phyloP scores from a whole-genome alignment of 129 eudicot species.

The Heracleum sosnowskyi region DNA sequence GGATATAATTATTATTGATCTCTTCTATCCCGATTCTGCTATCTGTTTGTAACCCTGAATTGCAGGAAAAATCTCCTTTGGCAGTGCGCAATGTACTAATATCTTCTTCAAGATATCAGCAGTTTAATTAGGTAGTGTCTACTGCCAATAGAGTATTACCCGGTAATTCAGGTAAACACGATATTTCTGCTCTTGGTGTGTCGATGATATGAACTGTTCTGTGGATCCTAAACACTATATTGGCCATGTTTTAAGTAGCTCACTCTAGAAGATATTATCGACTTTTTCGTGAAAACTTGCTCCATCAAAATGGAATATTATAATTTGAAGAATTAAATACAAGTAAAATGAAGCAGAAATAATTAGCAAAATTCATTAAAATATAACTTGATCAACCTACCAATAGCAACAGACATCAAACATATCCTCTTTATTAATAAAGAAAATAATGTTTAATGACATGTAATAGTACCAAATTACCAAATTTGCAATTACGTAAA shows the following conservation, averaged over 20 bases:
- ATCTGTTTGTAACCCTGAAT: background rate
- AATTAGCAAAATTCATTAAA: too few relatives aligned
- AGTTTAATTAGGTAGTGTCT: slow-evolving; percentile 1
- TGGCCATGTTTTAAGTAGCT: background rate
- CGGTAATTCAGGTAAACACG: slow-evolving; percentile 20
- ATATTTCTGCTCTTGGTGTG: background rate
- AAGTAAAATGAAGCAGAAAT: too few relatives aligned
- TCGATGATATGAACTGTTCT: background rate
- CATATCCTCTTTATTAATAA: too few relatives aligned
- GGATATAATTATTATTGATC: background rate
- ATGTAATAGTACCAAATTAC: too few relatives aligned
- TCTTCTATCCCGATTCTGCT: background rate
- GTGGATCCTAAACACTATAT: background rate
- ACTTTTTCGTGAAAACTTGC: background rate
- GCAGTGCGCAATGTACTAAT: background rate
- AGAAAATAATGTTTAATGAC: too few relatives aligned
- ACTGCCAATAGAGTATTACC: slow-evolving; percentile 38
- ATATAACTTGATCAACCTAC: too few relatives aligned
- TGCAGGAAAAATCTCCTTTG: slow-evolving; percentile 2
- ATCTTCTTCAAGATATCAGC: background rate
- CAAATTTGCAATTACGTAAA: too few relatives aligned
- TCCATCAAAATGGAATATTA: background rate
- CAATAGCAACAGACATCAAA: too few relatives aligned
- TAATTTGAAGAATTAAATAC: too few relatives aligned
- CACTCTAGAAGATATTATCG: background rate